Conservation (phyloP, 106 monocot species). For the Phalaenopsis aphrodite region DNA sequence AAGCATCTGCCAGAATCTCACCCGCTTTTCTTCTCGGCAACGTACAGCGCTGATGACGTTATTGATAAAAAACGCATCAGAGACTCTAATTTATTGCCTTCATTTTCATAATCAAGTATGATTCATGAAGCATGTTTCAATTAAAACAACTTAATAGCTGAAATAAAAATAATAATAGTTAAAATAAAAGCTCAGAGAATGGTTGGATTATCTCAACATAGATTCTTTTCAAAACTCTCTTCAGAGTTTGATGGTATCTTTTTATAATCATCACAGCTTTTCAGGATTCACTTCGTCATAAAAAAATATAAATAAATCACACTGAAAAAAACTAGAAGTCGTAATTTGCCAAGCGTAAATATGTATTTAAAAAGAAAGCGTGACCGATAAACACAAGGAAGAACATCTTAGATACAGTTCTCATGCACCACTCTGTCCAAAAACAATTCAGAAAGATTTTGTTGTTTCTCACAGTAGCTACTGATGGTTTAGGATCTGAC, state of each 20-base stretch:
- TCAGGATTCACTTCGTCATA: not conserved
- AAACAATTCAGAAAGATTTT: too few relatives aligned
- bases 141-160: not conserved
- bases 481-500: too few relatives aligned
- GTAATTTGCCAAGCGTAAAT: not conserved
- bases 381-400: not conserved
- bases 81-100: conserved; percentile 10
- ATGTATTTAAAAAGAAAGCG: not conserved
- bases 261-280: conserved; percentile 2
- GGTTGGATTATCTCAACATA: conserved; percentile 1
- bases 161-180: not conserved
- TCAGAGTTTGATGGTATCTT: conserved; percentile 10
- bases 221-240: not conserved
- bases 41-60: conserved; percentile 2
- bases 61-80: conserved; percentile 1
- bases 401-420: too few relatives aligned
- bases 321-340: not conserved
- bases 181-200: not conserved
- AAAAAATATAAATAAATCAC: not conserved
- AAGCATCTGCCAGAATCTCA: not conserved
- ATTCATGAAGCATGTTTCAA: not conserved
- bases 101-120: not conserved
- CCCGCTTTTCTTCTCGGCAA: not conserved
- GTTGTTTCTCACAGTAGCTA: too few relatives aligned
- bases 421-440: too few relatives aligned